Evolutionary conservation across 2,329 filamentous ascomycete species (phyloP), one percentile per base, ranked within the genome.

Genomic region (Trichophyton rubrum): DNA sequence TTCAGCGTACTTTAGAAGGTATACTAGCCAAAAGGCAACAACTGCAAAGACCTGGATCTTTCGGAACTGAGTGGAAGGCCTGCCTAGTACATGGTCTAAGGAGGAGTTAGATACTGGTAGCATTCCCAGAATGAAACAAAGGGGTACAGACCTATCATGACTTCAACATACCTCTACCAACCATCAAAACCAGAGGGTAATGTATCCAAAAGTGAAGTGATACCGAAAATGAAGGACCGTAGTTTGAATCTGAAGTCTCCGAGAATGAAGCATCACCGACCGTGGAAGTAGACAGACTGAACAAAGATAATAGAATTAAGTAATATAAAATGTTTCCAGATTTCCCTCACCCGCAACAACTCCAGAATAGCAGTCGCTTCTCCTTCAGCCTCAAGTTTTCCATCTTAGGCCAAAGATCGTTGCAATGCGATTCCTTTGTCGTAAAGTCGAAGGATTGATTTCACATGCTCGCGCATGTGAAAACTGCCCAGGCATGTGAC

Each of bases 21-120:
- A 96, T 55, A 86, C 76, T 3, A 88, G 87, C 93, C 93, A 99
- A 70, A 97, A 93, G 0, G 88, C 85, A 60, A 97, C 81, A 13
- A 97, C 93, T 22, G 88, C 86, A 66, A 97, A 82, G 67, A 99
- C 90, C 74, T 97, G 92, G 58, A 95, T 86, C 69, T 95, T 90
- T 65, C 92, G 85, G 69, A 95, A 96, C 77, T 92, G 89, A 69
- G 88, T 85, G 63, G 91, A 96, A 38, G 92, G 92, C 65, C 90
- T 85, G 64, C 92, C 92, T 56, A 97, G 80, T 61, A 96, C 87
- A 79, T 97, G 92, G 75, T 97, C 92, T 85, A 59, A 43, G 40
- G 55, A 41, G 40, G 11, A 15, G 27, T 55, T 55, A 55, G 51
- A 35, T 55, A 38, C 17, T 38, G 49, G n/a, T 38, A 38, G 6